phyloP scores from a whole-genome alignment of 2,329 filamentous ascomycete genomes.

The Xylariaceae sp. region DNA sequence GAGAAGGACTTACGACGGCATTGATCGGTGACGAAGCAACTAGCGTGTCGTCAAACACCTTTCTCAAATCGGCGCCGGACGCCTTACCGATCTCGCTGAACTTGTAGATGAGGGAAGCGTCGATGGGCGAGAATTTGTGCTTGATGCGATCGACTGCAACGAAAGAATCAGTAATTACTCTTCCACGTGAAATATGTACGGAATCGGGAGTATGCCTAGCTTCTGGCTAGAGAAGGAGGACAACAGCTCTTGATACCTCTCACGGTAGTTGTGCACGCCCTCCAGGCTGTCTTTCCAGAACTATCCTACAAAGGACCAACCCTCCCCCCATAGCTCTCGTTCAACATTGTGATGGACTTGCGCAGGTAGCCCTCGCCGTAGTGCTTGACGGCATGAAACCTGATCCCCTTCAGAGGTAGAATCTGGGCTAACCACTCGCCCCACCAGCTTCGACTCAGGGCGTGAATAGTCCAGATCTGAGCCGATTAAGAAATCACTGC shows the following conservation, averaged over 20 bases:
- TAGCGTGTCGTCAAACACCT: slow-evolving; percentile 66
- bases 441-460: slow-evolving; percentile 43
- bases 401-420: slow-evolving; percentile 41
- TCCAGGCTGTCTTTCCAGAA: slow-evolving; percentile 68
- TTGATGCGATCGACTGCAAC: slow-evolving; percentile 64
- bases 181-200: no score
- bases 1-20: slow-evolving; percentile 36
- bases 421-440: slow-evolving; percentile 41
- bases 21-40: slow-evolving; percentile 49
- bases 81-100: slow-evolving; percentile 66
- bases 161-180: no score
- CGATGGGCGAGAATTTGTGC: slow-evolving; percentile 66
- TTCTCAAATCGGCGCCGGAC: slow-evolving; percentile 64
- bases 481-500: slow-evolving; percentile 39
- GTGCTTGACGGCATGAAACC: slow-evolving; percentile 46
- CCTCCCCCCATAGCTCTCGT: slow-evolving; percentile 45
- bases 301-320: slow-evolving; percentile 72
- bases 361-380: slow-evolving; percentile 42
- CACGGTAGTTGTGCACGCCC: slow-evolving; percentile 62
- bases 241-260: no score
- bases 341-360: slow-evolving; percentile 38
- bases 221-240: no score
- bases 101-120: slow-evolving; percentile 71
- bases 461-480: slow-evolving; percentile 44
- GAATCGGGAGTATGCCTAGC: no score